A percentile compares a stretch with the other conserved stretches of the same genome.
Conservation (phyloP, 2,329 filamentous ascomycete species). For the Aspergillus felis region DNA sequence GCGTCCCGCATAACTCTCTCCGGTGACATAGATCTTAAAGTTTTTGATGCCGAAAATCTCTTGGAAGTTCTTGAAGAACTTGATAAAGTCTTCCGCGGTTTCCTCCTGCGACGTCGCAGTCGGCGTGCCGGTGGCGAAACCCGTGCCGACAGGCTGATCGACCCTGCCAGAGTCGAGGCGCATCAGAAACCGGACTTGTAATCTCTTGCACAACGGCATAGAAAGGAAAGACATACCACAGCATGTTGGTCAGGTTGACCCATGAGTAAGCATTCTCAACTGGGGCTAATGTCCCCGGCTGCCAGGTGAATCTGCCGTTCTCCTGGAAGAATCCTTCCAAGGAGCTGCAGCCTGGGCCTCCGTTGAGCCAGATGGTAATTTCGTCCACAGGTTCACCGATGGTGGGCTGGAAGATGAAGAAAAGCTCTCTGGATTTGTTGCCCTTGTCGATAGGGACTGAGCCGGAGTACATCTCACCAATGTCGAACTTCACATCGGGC, state of each 20-base stretch:
- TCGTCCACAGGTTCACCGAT: slow-evolving; percentile 44
- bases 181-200: background rate
- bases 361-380: slow-evolving; percentile 47
- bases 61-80: slow-evolving; percentile 77
- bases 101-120: slow-evolving; percentile 66
- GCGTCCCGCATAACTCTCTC: slow-evolving; percentile 68
- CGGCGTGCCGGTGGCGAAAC: slow-evolving; percentile 63
- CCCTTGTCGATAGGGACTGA: slow-evolving; percentile 52
- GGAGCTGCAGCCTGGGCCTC: slow-evolving; percentile 54
- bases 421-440: slow-evolving; percentile 44
- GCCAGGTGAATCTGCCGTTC: slow-evolving; percentile 71
- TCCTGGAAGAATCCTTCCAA: slow-evolving; percentile 70
- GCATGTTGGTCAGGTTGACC: slow-evolving; percentile 70
- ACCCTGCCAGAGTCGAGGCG: slow-evolving; percentile 16
- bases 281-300: slow-evolving; percentile 64
- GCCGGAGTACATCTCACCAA: slow-evolving; percentile 51
- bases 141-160: slow-evolving; percentile 53
- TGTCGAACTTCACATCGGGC: slow-evolving; percentile 66
- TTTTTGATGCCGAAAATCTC: slow-evolving; percentile 64
- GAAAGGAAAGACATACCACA: slow-evolving; percentile 57
- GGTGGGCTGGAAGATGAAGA: slow-evolving; percentile 48
- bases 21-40: slow-evolving; percentile 70
- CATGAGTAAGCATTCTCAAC: slow-evolving; percentile 67
- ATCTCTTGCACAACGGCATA: background rate
- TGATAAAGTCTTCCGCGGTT: slow-evolving; percentile 65